phyloP scores from a whole-genome alignment of 83 land plant genomes.

The Diphasiastrum complanatum region DNA sequence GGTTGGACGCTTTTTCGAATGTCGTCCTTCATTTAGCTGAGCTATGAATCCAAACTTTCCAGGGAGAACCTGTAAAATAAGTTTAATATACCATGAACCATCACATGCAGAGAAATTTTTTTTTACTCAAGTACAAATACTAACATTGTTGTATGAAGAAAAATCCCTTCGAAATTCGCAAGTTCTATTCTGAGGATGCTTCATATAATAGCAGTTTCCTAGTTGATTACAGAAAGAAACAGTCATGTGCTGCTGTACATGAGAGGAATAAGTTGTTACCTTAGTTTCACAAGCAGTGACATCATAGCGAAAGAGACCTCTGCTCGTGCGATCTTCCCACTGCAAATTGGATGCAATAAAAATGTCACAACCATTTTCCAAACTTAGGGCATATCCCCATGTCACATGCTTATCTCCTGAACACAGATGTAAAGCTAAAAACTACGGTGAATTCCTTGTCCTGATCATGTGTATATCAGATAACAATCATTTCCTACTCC shows the following conservation, averaged over 20 bases:
- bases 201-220: neutral
- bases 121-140: neutral
- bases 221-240: neutral
- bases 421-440: neutral
- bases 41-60: constrained; percentile 84
- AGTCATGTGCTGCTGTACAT: neutral
- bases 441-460: neutral
- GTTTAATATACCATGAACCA: neutral
- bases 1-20: constrained; percentile 91
- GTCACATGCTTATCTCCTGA: constrained; percentile 46
- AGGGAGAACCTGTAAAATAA: constrained; percentile 53
- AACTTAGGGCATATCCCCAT: neutral
- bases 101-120: neutral
- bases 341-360: constrained; percentile 20
- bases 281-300: constrained; percentile 90
- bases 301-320: constrained; percentile 93
- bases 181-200: neutral
- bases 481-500: neutral
- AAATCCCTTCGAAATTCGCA: neutral
- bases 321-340: constrained; percentile 86
- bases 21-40: constrained; percentile 94
- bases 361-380: neutral
- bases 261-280: constrained; percentile 28
- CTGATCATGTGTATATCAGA: constrained; percentile 1
- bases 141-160: neutral